Evolutionary conservation across 345 rosid species (phyloP).

Genomic region (Eucalyptus microcorys): DNA sequence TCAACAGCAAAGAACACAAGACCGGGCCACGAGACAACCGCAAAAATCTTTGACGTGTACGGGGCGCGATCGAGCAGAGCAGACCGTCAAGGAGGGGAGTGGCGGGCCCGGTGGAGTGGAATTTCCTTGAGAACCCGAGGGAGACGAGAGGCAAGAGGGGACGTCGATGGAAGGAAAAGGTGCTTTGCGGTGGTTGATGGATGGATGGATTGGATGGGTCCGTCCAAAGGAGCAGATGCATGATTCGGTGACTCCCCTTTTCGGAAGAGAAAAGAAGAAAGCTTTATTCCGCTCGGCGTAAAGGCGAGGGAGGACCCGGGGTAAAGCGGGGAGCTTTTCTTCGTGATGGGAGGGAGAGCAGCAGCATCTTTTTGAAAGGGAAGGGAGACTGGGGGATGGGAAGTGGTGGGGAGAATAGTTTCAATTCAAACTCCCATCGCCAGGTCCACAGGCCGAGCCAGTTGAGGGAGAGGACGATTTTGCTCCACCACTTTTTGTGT

Average conservation of each 20-base stretch:
- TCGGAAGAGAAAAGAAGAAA: no score
- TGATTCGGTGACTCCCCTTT: background rate
- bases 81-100: background rate
- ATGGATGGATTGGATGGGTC: background rate
- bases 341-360: background rate
- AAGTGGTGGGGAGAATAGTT: background rate
- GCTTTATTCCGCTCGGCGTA: background rate
- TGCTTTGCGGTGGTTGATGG: background rate
- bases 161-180: background rate
- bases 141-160: background rate
- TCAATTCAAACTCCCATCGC: background rate
- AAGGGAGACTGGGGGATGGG: background rate
- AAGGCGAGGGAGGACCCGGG: background rate
- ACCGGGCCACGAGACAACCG: background rate
- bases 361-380: background rate
- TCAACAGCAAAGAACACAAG: background rate
- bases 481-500: no score
- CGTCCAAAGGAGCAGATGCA: background rate
- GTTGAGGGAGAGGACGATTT: no score
- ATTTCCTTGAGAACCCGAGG: background rate
- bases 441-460: no score
- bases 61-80: background rate
- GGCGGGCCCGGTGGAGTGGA: background rate
- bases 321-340: background rate
- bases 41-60: background rate